Base-by-base conservation (phyloP, 2,329 filamentous ascomycete species). In the Juglanconis sp. region DNA sequence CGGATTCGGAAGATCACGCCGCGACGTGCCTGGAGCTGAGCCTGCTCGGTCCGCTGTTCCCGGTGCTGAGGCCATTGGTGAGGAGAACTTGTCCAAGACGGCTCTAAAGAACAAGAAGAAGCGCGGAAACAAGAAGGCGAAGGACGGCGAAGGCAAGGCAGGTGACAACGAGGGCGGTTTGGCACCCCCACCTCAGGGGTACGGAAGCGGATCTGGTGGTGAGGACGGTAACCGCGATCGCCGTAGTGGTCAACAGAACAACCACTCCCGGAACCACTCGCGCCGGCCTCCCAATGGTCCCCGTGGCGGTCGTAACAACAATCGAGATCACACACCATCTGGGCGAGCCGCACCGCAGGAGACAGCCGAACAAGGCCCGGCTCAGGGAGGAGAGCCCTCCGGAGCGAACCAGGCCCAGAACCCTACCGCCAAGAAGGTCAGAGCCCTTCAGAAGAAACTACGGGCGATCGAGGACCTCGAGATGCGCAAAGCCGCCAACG, bases 101-200 rank as follows among this genome's bases (percentile, higher is more conserved):
- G 92, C 90, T 11, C 79, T 91, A 68, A 97, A 97, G 84, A 97
- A 97, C 78, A 98, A 98, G 86, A 98, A 98, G 86, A 98, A 98
- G 85, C 86, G 95, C 67, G 91, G 91, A 65, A 84, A 81, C 66
- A 97, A 96, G 82, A 98, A 97, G 78, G 85, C 85, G 55, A 95
- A 93, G 72, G 92, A 95, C 51, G 84, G 81, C 5, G 90, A 91
- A 17, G 86, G 84, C 53, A 87, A 87, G 32, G 60, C 56, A 59
- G 71, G 71, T 24, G 78, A 79, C 59, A 77, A 72, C 42, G 78
- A 78, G 68, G 75, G 76, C 63, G 72, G 80, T 70, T 78, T 81
- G 67, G 81, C 74, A 63, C 79, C 78, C 57, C 80, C 80, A 58
- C 68, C 71, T 58, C 78, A 75, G 65, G 71, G 76, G 59, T 69